Evolutionary conservation across 176 grass and related monocot species (phyloP), one percentile per base, ranked within the genome.

Genomic region (Ensete glaucum): DNA sequence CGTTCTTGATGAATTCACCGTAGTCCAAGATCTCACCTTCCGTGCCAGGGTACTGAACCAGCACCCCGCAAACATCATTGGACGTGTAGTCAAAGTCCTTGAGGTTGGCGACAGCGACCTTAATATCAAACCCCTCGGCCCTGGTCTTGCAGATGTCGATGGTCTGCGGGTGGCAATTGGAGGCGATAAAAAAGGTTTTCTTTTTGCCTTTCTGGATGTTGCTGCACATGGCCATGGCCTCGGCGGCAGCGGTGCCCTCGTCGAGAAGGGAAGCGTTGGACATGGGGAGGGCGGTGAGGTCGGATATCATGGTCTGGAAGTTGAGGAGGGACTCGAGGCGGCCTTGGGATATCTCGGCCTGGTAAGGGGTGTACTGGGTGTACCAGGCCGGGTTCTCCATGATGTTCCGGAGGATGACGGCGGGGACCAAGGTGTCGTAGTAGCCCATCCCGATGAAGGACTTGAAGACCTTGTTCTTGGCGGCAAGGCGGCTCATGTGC

Each of bases 351-450:
- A 99, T 99, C 90, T 99, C 96, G 1, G 96, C 96, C 85, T 99
- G 96, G 86, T 99, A 99, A 57, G 96, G 96, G 13, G 91, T 99
- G 91, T 99, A 99, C 81, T 99, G 96, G 6, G 96, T 99, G 88
- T 99, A 99, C 96, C 96, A 99, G 1, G 82, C 96, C 14, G 96
- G 96, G 82, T 95, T 99, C 84, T 99, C 96, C 96, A 99, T 95
- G 81, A 99, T 84, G 76, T 99, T 99, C 62, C 96, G 88, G 29
- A 99, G 83, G 19, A 99, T 87, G 27, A 93, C 91, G 0, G 34
- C 73, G 2, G 95, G 95, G 66, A 99, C 87, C 63, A 94, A 89
- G 69, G 95, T 99, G 78, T 83, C 79, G 75, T 99, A 94, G 84
- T 99, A 99, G 2, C 95, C 95, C 95, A 94, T 99, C 72, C 95